These are phyloP conservation scores for Crucihimalaya himalaica DNA, from an alignment of 345 rosid species.

Conservation along the genomic window DNA sequence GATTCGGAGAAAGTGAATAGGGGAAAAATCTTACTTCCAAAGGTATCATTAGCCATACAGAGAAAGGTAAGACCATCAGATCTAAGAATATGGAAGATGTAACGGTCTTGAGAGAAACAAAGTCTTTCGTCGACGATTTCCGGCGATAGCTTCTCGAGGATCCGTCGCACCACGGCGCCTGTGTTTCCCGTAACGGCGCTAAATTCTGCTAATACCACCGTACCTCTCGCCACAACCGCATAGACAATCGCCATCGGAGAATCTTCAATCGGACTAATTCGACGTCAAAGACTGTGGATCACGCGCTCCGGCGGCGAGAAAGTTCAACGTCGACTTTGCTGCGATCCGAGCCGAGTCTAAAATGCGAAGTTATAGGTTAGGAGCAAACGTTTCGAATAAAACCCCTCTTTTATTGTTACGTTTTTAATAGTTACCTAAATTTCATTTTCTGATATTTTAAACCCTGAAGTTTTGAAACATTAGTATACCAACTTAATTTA, in stretches of 20 bases:
- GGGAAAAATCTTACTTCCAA: constrained; percentile 64
- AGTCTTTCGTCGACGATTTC: constrained; percentile 67
- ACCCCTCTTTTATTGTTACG: constrained; percentile 10
- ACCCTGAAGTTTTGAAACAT: neutral
- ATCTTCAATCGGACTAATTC: neutral
- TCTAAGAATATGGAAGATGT: constrained; percentile 91
- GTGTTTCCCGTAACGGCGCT: constrained; percentile 94
- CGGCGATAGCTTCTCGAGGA: constrained; percentile 89
- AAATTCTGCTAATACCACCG: constrained; percentile 94
- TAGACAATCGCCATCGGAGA: constrained; percentile 79
- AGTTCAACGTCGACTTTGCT: constrained; percentile 30
- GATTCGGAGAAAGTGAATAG: constrained; percentile 17
- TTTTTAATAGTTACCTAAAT: neutral
- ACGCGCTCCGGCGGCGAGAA: constrained; percentile 26
- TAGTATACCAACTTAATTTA: too few relatives aligned
- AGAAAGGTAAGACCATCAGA: constrained; percentile 87
- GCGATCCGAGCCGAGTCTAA: constrained; percentile 22
- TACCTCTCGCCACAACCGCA: constrained; percentile 90
- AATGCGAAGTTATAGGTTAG: neutral
- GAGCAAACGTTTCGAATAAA: constrained; percentile 19
- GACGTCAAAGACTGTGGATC: constrained; percentile 10
- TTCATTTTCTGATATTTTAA: constrained; percentile 11
- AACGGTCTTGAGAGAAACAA: constrained; percentile 94
- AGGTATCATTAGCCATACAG: constrained; percentile 96
- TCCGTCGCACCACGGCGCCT: constrained; percentile 85